Base-by-base conservation (phyloP, 1,284 basidiomycete genomes). In the Papiliotrema nemorosa region DNA sequence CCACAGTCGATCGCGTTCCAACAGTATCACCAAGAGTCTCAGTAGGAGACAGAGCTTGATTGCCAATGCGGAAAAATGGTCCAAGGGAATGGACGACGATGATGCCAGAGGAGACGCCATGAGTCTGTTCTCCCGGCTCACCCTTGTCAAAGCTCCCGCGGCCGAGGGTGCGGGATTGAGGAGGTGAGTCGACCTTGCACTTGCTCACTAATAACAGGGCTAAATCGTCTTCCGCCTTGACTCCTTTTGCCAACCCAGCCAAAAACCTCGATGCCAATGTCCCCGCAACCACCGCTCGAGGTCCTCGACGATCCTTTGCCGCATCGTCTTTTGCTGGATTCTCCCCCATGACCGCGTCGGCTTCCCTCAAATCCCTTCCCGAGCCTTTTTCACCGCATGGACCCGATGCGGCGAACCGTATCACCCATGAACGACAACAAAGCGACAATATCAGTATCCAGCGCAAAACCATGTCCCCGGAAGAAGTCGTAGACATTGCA, bases 141-240 rank as follows among this genome's bases (percentile, higher is more conserved):
- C 68, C 21, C 53, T 75, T 45, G 72, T 75, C 49, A 73, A 68
- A 49, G 73, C 73, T 14, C 72, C 72, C 2, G n/a, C n/a, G n/a
- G 47, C 50, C 5, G 58, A 63, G 33, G 57, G 59, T 21, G 44
- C 49, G 39, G 55, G 53, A 29, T 47, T 60, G 33, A 55, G 54
- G 35, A 56, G 58, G 63, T 63, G 41, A 56, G 60, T 36, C 27
- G n/a, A 24, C 37, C 39, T 21, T 25, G 41, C 42, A 47, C 41
- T 43, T 21, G 49, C 49, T 58, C 35, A 57, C 36, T n/a, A 4
- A 1, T 50, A 60, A 52, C 14, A 60, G 69, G 38, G 64, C 64
- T 14, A 66, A 67, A 53, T 71, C 69, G 3, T 65, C 64, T 3
- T 67, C 66, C 3, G 50, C 62, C 3, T 58, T 67, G n/a, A 52